Evolutionary conservation across 2,329 filamentous ascomycete species (phyloP), one percentile per base, ranked within the genome.

Genomic region (Microdochium paspali): DNA sequence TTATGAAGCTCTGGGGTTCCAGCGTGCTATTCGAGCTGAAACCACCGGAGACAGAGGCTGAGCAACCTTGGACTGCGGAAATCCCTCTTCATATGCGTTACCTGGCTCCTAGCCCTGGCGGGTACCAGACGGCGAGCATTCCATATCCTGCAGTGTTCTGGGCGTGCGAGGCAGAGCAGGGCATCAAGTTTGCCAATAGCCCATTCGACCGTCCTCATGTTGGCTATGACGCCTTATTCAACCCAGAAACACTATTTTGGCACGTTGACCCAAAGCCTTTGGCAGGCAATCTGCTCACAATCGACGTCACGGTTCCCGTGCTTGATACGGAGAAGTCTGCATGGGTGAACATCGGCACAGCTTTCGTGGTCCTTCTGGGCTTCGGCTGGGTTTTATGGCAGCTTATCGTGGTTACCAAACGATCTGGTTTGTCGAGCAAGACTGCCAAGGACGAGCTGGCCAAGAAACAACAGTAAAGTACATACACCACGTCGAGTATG

Each of bases 21-120:
- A 80, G 77, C 15, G 73, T 89, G 15, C 73, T 96, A 4, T 66
- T 96, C 20, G 83, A 93, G 60, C 74, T 97, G 32, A 77, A 79
- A 0, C 71, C 74, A 1, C 79, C 84, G 0, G 50, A 56, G 4
- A 49, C 55, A 7, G 55, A 61, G 56, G 61, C 66, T 18, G 58
- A 69, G 15, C 63, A 68, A 12, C 51, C 62, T 1, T 89, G 82
- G 80, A 84, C 76, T 6, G 78, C 77, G 10, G 77, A 84, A 49
- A 77, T 97, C 30, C 90, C 91, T 0, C 74, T 95, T 13, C 91
- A 97, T 60, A 74, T 95, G 3, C 85, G 91, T 26, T 97, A 96
- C 62, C 73, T 95, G 4, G 67, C 73, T 5, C 86, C 86, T 0
- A 72, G 74, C 0, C 62, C 65, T 40, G 72, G 72, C 2, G 82